Evolutionary conservation across 768 basidiomycete genomes (phyloP).

Genomic region (Tulasnella calospora): DNA sequence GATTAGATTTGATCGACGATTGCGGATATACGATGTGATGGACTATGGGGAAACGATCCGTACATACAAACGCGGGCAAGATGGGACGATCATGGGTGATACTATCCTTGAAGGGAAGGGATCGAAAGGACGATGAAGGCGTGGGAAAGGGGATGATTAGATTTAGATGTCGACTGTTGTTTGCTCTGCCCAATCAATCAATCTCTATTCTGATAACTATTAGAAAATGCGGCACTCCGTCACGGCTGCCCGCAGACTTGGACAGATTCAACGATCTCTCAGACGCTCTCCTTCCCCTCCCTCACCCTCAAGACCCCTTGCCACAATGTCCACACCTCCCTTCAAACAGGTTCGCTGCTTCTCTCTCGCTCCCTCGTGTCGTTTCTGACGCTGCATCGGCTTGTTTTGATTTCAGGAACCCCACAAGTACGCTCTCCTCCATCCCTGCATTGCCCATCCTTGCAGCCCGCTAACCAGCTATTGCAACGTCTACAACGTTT

Average conservation of each 20-base stretch:
- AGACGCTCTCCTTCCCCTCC: not conserved
- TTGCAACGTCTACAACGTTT: not conserved
- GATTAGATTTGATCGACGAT: constrained; percentile 78
- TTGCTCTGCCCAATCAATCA: not conserved
- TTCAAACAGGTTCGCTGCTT: constrained; percentile 20
- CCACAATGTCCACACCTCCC: constrained; percentile 9
- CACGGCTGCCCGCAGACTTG: constrained; percentile 22
- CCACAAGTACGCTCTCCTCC: constrained; percentile 33
- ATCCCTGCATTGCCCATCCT: not conserved
- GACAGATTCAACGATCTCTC: constrained; percentile 2
- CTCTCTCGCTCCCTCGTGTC: not conserved
- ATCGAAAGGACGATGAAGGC: too few species aligned
- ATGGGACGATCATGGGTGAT: constrained; percentile 60
- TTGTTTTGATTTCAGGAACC: constrained; percentile 33
- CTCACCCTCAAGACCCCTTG: not conserved
- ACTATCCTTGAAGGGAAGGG: constrained; percentile 55
- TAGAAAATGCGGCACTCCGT: constrained; percentile 17
- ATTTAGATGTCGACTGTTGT: constrained; percentile 1
- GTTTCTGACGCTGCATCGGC: too few species aligned
- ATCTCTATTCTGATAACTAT: not conserved
- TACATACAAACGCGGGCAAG: constrained; percentile 79
- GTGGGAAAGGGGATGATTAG: not conserved
- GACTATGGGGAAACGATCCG: constrained; percentile 88
- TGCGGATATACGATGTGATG: constrained; percentile 81
- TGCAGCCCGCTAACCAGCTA: not conserved